Conservation (phyloP, 2,329 filamentous ascomycete genomes). For the Pseudogymnoascus sp. region DNA sequence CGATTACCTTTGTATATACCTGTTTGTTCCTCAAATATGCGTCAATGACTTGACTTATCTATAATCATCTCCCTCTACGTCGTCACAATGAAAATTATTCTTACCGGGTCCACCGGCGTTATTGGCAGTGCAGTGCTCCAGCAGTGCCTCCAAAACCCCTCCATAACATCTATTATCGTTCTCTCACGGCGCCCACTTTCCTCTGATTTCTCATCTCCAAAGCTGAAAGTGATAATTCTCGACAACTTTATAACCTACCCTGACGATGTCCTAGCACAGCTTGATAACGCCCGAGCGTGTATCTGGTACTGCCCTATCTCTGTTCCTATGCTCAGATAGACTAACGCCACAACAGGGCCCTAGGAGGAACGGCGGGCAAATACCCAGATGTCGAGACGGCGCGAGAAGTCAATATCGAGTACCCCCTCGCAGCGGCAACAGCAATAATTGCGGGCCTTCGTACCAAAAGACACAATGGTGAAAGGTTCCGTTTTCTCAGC, state of each 20-base stretch:
- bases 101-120: conserved; percentile 52
- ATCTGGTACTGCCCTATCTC: conserved; percentile 11
- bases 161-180: conserved; percentile 45
- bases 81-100: conserved; percentile 48
- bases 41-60: neutral
- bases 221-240: conserved; percentile 42
- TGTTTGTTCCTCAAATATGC: neutral
- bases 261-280: conserved; percentile 33
- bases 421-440: neutral
- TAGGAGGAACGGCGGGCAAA: neutral
- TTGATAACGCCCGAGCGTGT: conserved; percentile 32
- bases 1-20: neutral
- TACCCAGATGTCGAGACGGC: neutral
- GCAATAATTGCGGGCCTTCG: neutral
- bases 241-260: conserved; percentile 47
- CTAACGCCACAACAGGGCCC: conserved; percentile 7
- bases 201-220: conserved; percentile 37
- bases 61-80: neutral
- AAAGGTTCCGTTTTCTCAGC: neutral
- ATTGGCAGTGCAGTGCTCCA: conserved; percentile 47
- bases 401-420: neutral
- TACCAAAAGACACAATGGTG: neutral
- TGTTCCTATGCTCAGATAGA: neutral
- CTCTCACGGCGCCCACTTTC: conserved; percentile 43
- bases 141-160: conserved; percentile 41